Percentiles rank a stretch among this genome's conserved stretches.
Conservation (phyloP, 495 filamentous ascomycete genomes). For the Zalerion maritima region DNA sequence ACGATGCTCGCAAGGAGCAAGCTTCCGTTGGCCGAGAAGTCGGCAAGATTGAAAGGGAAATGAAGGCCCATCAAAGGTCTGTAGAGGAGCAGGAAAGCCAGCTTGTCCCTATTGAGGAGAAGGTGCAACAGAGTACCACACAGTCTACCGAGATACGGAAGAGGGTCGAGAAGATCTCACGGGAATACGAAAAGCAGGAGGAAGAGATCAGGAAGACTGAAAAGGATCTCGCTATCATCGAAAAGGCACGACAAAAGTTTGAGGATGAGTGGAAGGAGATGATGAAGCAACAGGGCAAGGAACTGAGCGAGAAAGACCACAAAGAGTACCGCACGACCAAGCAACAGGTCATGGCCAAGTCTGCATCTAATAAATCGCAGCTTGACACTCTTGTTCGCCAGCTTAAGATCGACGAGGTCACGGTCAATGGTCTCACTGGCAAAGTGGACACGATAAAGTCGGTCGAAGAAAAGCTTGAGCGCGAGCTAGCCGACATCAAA, state of each 20-base stretch:
- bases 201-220: conserved; percentile 51
- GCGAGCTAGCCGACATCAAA: conserved; percentile 52
- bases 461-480: conserved; percentile 55
- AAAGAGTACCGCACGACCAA: conserved; percentile 80
- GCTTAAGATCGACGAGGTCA: conserved; percentile 76
- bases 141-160: conserved; percentile 51
- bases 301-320: conserved; percentile 70
- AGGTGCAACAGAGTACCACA: conserved; percentile 65
- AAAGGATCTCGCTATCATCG: conserved; percentile 66
- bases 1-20: conserved; percentile 77
- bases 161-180: conserved; percentile 52
- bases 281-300: conserved; percentile 70
- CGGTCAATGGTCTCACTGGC: conserved; percentile 67
- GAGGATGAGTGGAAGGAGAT: conserved; percentile 73
- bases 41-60: conserved; percentile 62
- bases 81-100: conserved; percentile 75
- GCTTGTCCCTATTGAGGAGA: conserved; percentile 81
- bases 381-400: conserved; percentile 74
- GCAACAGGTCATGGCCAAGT: conserved; percentile 73
- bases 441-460: conserved; percentile 70
- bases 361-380: conserved; percentile 66
- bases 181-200: conserved; percentile 59
- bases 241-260: conserved; percentile 83
- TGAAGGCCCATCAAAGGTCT: conserved; percentile 75
- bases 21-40: conserved; percentile 67